Base-by-base conservation (phyloP, 768 basidiomycete genomes). In the Mrakia blollopis region DNA sequence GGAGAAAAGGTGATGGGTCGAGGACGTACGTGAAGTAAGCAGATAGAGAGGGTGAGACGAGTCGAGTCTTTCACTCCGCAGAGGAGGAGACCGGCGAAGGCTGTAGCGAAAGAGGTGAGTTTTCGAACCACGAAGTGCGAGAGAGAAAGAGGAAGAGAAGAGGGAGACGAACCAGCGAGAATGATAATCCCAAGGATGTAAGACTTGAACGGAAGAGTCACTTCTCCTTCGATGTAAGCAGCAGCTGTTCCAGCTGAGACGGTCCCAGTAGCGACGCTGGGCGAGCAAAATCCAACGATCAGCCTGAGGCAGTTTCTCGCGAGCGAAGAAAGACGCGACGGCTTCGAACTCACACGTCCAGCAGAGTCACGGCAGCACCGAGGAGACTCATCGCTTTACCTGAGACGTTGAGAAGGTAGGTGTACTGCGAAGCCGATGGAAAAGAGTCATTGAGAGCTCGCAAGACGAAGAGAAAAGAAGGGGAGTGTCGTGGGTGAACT, bases 181-280 rank as follows among this genome's bases (percentile, higher is more conserved):
- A 91, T 85, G n/a, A 90, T 79, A 21, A 87, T 82, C 1, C 88
- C 85, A 1, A 86, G 86, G 1, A 88, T 85, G 80, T 87, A 87
- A 9, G 85, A 78, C 0, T 88, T 87, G 80, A 91, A 89, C 0
- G 89, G 89, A 13, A 90, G 81, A 1, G 70, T 65, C 35, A 89
- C 86, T 80, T 92, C 91, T 32, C 89, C 89, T 3, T 86, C 85
- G 52, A 92, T 87, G 79, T 92, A 92, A 4, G 88, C 85, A 4
- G 87, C 85, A 0, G 91, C 91, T 0, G 91, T 91, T 5, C 90
- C 89, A 0, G 91, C 90, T 0, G 91, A 91, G 28, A 91, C 89
- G 21, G 90, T 88, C 0, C 89, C 85, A 0, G 90, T 92, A 4
- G 90, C 87, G 7, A 89, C 85, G 67, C 76, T 75, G 65, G 11